A percentile compares a stretch with the other conserved stretches of the same genome.
phyloP scores from a whole-genome alignment of 768 basidiomycete genomes.

The Podaxis sp. region DNA sequence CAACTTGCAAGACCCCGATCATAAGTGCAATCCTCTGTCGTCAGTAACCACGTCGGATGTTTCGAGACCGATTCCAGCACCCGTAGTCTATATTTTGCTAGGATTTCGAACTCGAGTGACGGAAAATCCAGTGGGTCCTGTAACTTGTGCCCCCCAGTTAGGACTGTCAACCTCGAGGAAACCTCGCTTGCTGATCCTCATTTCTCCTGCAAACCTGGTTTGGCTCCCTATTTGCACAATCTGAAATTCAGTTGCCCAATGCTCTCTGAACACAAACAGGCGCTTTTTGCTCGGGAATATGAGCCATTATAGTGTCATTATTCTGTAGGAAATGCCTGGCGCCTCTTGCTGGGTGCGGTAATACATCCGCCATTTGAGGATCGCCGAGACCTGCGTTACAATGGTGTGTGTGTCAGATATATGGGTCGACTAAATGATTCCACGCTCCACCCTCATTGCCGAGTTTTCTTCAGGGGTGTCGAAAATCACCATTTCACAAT shows the following conservation, averaged over 20 bases:
- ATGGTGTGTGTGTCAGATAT: neutral
- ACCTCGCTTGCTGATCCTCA: too few species aligned
- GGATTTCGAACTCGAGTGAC: neutral
- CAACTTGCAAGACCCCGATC: neutral
- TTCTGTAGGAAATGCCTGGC: neutral
- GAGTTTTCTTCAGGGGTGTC: neutral
- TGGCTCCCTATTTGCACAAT: neutral
- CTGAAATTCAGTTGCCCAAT: neutral
- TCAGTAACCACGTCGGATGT: neutral
- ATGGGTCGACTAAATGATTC: neutral
- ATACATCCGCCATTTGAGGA: neutral
- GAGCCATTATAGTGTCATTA: neutral
- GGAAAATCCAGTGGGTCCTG: neutral
- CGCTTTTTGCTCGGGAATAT: neutral
- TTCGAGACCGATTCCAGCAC: neutral
- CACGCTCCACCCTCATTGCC: neutral
- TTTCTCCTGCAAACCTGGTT: too few species aligned
- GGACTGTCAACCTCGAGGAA: too few species aligned
- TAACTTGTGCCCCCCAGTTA: neutral
- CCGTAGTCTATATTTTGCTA: neutral
- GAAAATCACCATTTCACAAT: neutral
- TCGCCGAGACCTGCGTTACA: neutral
- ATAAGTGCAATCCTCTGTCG: neutral
- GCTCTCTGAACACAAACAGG: neutral
- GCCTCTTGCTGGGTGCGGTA: neutral